Evolutionary conservation across 441 rosid genomes (phyloP).

Genomic region (Syzygium syzygioides): DNA sequence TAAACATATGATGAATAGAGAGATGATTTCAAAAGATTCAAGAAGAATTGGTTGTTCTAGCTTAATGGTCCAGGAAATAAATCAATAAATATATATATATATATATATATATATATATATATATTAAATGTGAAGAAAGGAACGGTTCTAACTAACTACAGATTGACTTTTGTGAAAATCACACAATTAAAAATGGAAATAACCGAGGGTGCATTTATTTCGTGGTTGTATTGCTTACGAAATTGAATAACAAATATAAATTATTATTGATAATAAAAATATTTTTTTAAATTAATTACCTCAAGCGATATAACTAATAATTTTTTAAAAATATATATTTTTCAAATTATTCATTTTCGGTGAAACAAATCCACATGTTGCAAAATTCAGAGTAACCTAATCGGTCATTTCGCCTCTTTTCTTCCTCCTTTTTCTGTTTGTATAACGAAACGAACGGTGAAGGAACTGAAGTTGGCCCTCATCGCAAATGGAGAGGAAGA

Average conservation of each 20-base stretch:
- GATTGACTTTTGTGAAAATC: not conserved
- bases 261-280: accelerated
- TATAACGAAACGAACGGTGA: not conserved
- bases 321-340: not conserved
- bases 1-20: no score
- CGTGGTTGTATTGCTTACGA: no score
- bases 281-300: not conserved
- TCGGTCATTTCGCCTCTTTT: not conserved
- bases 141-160: not conserved
- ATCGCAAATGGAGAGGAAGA: not conserved
- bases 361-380: not conserved
- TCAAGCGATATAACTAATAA: accelerated
- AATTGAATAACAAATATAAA: no score
- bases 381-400: not conserved
- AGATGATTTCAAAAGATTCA: no score
- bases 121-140: not conserved
- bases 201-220: no score
- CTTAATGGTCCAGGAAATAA: no score
- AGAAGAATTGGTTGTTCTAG: no score
- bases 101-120: no score
- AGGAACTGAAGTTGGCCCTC: not conserved
- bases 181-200: not conserved
- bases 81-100: no score
- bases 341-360: no score
- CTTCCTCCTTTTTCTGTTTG: not conserved